These are phyloP conservation scores for Candida easanensis DNA, from an alignment of 805 yeast species.

Conservation along the genomic window DNA sequence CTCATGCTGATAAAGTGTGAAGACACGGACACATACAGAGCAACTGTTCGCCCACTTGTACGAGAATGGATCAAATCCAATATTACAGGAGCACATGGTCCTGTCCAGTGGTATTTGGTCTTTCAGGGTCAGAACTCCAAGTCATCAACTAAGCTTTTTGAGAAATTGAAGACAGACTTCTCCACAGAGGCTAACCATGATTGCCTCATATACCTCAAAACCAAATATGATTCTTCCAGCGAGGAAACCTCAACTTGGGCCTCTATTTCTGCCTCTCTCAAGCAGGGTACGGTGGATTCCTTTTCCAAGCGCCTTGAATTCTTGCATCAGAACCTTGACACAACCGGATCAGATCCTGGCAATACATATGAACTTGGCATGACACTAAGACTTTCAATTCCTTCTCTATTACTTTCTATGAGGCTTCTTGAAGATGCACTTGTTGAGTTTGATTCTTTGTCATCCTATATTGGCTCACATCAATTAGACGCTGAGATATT, in stretches of 20 bases:
- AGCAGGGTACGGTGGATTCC: conserved; percentile 48
- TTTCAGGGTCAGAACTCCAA: conserved; percentile 41
- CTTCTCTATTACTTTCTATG: conserved; percentile 51
- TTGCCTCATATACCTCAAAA: conserved; percentile 37
- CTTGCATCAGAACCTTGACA: conserved; percentile 2
- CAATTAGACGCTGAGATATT: conserved; percentile 1
- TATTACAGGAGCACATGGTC: conserved; percentile 36
- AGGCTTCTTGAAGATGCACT: conserved; percentile 60
- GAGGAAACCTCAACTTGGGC: conserved; percentile 53
- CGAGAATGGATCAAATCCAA: conserved; percentile 68
- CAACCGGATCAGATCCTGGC: neutral
- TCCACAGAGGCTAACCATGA: conserved; percentile 17
- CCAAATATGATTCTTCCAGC: conserved; percentile 21
- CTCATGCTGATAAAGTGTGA: conserved; percentile 67
- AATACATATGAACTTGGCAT: conserved; percentile 2
- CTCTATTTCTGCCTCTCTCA: conserved; percentile 41
- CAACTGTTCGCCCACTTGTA: conserved; percentile 78
- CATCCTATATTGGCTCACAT: conserved; percentile 25
- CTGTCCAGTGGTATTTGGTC: conserved; percentile 63
- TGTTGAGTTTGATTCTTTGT: conserved; percentile 46
- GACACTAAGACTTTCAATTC: conserved; percentile 45
- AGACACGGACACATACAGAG: conserved; percentile 69
- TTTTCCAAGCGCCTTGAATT: conserved; percentile 44
- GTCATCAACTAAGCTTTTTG: conserved; percentile 47
- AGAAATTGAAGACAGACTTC: conserved; percentile 55